Evolutionary conservation across 2,329 filamentous ascomycete species (phyloP).

Genomic region (Aspergillus sp.): DNA sequence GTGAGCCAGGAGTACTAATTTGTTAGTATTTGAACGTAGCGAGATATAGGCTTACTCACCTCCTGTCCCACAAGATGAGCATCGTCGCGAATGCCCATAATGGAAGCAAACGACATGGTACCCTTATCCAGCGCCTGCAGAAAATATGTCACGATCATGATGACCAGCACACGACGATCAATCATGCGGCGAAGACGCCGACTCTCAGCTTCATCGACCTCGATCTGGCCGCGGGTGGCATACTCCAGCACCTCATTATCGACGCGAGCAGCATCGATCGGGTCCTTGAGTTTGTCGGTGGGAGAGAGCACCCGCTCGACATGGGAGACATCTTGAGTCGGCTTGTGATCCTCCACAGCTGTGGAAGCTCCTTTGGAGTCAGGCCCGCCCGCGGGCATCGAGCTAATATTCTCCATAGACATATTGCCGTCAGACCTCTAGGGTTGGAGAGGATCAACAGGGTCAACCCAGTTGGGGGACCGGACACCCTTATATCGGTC

Average conservation of each 20-base stretch:
- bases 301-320: conserved; percentile 54
- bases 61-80: conserved; percentile 45
- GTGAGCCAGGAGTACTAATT: conserved; percentile 69
- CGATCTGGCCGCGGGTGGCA: conserved; percentile 56
- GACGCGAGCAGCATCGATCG: conserved; percentile 61
- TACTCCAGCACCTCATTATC: conserved; percentile 74
- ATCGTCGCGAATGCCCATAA: conserved; percentile 49
- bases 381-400: not conserved
- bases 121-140: conserved; percentile 56
- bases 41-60: conserved; percentile 27
- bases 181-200: conserved; percentile 64
- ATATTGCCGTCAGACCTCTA: not conserved
- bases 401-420: conserved; percentile 7
- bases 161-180: conserved; percentile 65
- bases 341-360: conserved; percentile 4
- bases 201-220: conserved; percentile 63
- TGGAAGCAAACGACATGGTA: conserved; percentile 45
- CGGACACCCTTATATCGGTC: not conserved
- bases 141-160: conserved; percentile 76
- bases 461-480: not conserved
- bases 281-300: conserved; percentile 52
- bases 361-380: not conserved
- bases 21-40: not conserved
- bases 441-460: not conserved
- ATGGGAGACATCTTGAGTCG: conserved; percentile 39